These are phyloP conservation scores for Herpomyces periplanetae DNA, from an alignment of 2,329 filamentous ascomycete species.

Conservation along the genomic window DNA sequence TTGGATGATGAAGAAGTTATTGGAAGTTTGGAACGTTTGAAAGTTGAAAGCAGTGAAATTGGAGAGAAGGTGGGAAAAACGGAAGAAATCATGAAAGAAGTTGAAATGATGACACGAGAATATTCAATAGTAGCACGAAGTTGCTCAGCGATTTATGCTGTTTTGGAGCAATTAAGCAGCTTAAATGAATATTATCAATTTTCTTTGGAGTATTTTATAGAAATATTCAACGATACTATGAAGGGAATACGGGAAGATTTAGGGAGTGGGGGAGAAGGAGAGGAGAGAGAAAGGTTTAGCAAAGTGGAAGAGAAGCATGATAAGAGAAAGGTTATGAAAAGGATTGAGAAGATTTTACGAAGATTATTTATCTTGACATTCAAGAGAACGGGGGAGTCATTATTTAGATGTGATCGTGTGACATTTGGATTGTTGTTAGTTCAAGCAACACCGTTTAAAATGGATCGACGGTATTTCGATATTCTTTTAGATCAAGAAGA, in stretches of 20 bases:
- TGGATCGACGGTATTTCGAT: constrained; percentile 68
- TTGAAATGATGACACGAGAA: constrained; percentile 72
- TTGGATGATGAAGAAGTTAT: constrained; percentile 94
- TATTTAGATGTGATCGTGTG: constrained; percentile 73
- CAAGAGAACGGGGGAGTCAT: constrained; percentile 59
- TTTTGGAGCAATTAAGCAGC: constrained; percentile 83
- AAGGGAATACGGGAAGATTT: constrained; percentile 33
- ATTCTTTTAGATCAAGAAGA: constrained; percentile 38
- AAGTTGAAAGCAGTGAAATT: constrained; percentile 87
- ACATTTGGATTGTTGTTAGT: constrained; percentile 78
- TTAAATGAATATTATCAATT: constrained; percentile 99
- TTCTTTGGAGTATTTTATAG: constrained; percentile 83
- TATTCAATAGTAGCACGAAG: constrained; percentile 75
- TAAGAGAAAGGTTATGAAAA: constrained; percentile 33
- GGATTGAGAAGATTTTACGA: constrained; percentile 58
- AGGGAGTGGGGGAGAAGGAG: no score
- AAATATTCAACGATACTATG: constrained; percentile 80
- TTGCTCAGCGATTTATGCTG: constrained; percentile 85
- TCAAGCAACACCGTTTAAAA: constrained; percentile 75
- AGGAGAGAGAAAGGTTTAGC: no score
- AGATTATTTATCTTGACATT: constrained; percentile 72
- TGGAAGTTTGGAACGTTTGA: constrained; percentile 79
- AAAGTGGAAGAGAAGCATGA: constrained; percentile 28
- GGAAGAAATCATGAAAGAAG: constrained; percentile 88
- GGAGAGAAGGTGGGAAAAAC: constrained; percentile 84